A percentile compares a stretch with the other conserved stretches of the same genome.
Conservation (phyloP, 768 basidiomycete species). For the Pholiota conissans region DNA sequence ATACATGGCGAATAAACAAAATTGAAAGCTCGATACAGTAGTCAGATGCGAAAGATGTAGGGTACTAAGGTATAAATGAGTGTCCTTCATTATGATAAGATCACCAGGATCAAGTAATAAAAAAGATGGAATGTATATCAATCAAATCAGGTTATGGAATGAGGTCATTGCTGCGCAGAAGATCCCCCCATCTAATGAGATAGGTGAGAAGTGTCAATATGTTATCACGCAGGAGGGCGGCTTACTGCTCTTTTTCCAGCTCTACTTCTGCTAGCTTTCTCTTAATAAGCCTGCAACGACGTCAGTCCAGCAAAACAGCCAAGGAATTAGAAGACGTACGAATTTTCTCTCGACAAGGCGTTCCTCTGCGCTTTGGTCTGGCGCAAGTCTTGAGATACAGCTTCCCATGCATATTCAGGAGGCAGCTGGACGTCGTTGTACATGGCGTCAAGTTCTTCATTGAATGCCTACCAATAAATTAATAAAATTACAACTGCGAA, state of each 20-base stretch:
- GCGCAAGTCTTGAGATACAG: conserved; percentile 71
- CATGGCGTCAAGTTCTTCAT: conserved; percentile 91
- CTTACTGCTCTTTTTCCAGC: conserved; percentile 80
- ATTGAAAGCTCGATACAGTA: conserved; percentile 15
- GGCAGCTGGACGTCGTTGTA: conserved; percentile 84
- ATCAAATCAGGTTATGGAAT: conserved; percentile 23
- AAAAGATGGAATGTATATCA: neutral
- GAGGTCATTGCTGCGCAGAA: conserved; percentile 53
- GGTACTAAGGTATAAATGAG: conserved; percentile 11
- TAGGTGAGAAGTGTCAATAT: too few relatives aligned
- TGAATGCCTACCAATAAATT: conserved; percentile 67
- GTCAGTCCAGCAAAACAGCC: conserved; percentile 5
- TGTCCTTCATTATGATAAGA: conserved; percentile 11
- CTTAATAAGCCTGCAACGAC: conserved; percentile 57
- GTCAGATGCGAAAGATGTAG: conserved; percentile 18
- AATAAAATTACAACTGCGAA: neutral
- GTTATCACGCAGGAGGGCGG: neutral
- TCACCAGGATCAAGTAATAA: conserved; percentile 15
- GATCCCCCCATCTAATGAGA: conserved; percentile 68
- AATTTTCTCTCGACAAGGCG: conserved; percentile 73
- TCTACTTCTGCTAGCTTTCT: conserved; percentile 69
- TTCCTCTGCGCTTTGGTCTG: conserved; percentile 78
- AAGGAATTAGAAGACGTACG: conserved; percentile 45
- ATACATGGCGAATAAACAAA: conserved; percentile 18
- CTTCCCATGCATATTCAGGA: conserved; percentile 80